These are phyloP conservation scores for Neurospora sp. DNA, from an alignment of 495 filamentous ascomycete genomes.

Conservation along the genomic window DNA sequence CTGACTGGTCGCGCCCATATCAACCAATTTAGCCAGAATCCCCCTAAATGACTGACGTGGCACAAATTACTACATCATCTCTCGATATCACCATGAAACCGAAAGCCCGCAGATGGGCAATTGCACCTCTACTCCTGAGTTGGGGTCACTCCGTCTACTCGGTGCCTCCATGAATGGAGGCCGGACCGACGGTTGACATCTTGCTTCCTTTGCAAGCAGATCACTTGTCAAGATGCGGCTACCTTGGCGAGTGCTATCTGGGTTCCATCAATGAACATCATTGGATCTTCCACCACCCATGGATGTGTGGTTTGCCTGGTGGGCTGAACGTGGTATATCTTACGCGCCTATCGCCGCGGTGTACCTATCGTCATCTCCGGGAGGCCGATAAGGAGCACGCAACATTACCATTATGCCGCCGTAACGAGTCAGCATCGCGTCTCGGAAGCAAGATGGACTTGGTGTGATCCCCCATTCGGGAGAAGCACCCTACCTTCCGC, in stretches of 20 bases:
- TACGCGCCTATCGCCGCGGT: background rate
- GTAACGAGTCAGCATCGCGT: background rate
- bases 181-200: background rate
- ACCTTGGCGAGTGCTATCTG: background rate
- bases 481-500: background rate
- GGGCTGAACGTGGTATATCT: background rate
- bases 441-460: background rate
- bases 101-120: background rate
- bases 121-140: background rate
- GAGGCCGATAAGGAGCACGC: background rate
- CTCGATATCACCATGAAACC: background rate
- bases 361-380: background rate
- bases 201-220: background rate
- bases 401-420: background rate
- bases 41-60: background rate
- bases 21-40: background rate
- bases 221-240: background rate
- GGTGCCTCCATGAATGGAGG: background rate
- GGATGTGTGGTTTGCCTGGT: background rate
- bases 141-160: background rate
- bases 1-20: background rate
- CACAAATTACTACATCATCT: background rate
- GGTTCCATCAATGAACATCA: background rate
- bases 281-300: background rate
- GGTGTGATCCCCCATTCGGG: background rate